Evolutionary conservation across 306 rosid species (phyloP).

Genomic region (Acacia acuminata): DNA sequence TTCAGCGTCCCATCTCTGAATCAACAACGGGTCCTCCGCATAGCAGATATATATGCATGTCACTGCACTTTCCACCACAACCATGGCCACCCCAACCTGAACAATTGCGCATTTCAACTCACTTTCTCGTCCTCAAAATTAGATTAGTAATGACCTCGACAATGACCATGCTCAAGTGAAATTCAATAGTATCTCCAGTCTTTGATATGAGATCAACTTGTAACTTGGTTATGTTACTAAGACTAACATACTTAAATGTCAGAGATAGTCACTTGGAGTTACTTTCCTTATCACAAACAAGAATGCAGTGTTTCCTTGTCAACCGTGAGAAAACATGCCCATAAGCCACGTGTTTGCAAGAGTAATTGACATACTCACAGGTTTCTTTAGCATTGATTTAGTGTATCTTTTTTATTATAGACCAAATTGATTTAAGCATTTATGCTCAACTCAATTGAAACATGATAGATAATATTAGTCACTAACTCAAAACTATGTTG

Average conservation of each 20-base stretch:
- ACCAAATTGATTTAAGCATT: not conserved
- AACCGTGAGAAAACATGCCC: not conserved
- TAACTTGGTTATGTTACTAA: not conserved
- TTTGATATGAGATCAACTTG: not conserved
- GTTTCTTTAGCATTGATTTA: not conserved
- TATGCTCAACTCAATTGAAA: not conserved
- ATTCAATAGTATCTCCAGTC: not conserved
- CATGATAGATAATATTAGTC: not conserved
- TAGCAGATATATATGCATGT: conserved; percentile 94
- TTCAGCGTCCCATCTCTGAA: conserved; percentile 91
- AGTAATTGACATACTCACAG: not conserved
- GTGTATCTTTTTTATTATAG: not conserved
- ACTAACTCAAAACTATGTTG: not conserved
- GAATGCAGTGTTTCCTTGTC: not conserved
- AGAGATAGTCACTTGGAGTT: not conserved
- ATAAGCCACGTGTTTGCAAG: not conserved
- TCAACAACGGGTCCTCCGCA: conserved; percentile 93
- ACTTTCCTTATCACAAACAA: not conserved
- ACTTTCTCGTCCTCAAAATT: not conserved
- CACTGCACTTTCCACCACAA: conserved; percentile 95
- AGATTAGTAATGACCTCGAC: not conserved
- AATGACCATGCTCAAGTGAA: not conserved
- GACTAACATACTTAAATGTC: not conserved
- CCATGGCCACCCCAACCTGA: conserved; percentile 97
- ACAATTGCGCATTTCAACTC: conserved; percentile 13